A percentile compares a stretch with the other conserved stretches of the same genome.
phyloP scores from a whole-genome alignment of 768 basidiomycete species.

The Podaxis sp. region DNA sequence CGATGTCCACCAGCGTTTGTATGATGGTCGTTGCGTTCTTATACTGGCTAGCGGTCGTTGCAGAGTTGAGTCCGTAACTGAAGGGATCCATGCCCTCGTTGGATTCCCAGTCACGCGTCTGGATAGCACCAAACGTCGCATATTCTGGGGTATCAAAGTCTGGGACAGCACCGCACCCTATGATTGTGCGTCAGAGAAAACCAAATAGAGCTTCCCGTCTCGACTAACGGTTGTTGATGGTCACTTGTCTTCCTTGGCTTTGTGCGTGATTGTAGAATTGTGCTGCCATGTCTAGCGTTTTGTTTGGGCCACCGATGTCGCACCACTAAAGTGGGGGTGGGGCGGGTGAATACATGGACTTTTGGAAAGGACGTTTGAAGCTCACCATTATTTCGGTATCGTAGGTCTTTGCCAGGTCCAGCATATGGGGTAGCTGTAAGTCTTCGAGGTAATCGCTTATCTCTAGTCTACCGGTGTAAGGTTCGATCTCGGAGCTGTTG shows the following conservation, averaged over 20 bases:
- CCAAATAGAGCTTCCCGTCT: neutral
- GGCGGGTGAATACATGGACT: neutral
- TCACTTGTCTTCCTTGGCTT: constrained; percentile 39
- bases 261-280: constrained; percentile 40
- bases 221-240: constrained; percentile 31
- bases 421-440: constrained; percentile 48
- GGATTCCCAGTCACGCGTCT: constrained; percentile 50
- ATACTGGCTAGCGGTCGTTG: constrained; percentile 37
- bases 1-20: constrained; percentile 50
- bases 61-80: constrained; percentile 44
- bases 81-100: constrained; percentile 55
- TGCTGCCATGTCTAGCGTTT: constrained; percentile 38
- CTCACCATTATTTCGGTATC: constrained; percentile 52
- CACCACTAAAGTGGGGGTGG: constrained; percentile 48
- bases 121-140: constrained; percentile 39
- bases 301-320: constrained; percentile 51
- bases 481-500: constrained; percentile 41
- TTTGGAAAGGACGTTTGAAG: neutral
- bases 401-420: constrained; percentile 40
- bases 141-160: constrained; percentile 59
- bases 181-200: neutral
- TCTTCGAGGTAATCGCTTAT: constrained; percentile 50
- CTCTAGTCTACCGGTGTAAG: constrained; percentile 47
- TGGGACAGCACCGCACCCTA: constrained; percentile 45
- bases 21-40: constrained; percentile 47